Evolutionary conservation across 495 filamentous ascomycete genomes (phyloP), one percentile per base, ranked within the genome.

Genomic region (Opeltia flavorubescens): DNA sequence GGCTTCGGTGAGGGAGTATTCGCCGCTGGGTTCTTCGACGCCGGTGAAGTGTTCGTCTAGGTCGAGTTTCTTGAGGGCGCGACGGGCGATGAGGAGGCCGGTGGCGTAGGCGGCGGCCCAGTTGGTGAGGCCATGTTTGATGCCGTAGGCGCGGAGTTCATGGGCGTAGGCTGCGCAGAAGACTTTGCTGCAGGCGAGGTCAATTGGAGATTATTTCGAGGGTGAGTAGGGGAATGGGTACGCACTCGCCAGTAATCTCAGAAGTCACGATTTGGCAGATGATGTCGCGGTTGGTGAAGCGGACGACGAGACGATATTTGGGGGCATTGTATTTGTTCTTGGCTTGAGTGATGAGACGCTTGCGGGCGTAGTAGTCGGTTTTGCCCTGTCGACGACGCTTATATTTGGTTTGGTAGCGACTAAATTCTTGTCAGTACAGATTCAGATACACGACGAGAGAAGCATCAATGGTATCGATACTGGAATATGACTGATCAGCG

Each of bases 291-390:
- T 96, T 96, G 79, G 93, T 95, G 85, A 99, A 99, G 67, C 91
- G 89, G 64, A 99, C 89, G 49, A 99, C 91, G 63, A 99, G 84
- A 64, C 91, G 84, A 81, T 99, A 95, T 77, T 99, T 99, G 66
- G 91, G 89, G 41, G 89, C 83, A 69, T 89, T 91, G 84, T 95
- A 98, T 80, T 96, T 96, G 86, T 96, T 96, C 87, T 96, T 99
- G 70, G 91, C 91, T 77, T 99, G 91, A 72, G 86, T 89, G 80
- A 94, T 93, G 70, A 99, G 76, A 62, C 91, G 84, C 82, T 95
- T 95, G 73, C 91, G 91, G 64, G 91, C 91, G 68, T 95, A 96
- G 85, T 99, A 99, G 66, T 99, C 91, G 72, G 91, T 99, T 84
- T 96, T 99, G 66, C 91, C 91, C 67, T 80, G 66, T 53, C 91